These are phyloP conservation scores for Podospora bellae-mahoneyi DNA, from an alignment of 495 filamentous ascomycete species.

Conservation along the genomic window DNA sequence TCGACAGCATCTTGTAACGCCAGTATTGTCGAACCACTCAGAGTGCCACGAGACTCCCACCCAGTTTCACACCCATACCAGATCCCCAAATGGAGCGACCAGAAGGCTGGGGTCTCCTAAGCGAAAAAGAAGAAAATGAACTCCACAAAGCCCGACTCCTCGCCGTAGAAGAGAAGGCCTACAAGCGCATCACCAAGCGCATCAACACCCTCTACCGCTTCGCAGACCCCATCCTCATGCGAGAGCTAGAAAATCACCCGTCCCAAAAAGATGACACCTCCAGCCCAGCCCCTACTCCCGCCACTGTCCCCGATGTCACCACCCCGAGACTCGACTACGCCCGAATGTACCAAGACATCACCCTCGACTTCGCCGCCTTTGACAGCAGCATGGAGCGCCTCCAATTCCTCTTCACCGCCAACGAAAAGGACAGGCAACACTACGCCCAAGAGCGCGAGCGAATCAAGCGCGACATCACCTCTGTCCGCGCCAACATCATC, in stretches of 20 bases:
- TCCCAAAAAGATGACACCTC: conserved; percentile 24
- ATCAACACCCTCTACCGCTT: conserved; percentile 60
- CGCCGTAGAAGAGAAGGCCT: conserved; percentile 87
- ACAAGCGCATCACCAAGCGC: conserved; percentile 82
- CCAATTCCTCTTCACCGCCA: conserved; percentile 80
- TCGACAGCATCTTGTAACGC: background rate
- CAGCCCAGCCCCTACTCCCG: conserved; percentile 25
- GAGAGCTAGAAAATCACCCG: conserved; percentile 52
- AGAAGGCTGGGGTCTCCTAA: conserved; percentile 40
- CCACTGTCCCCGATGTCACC: conserved; percentile 25
- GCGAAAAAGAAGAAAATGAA: conserved; percentile 63
- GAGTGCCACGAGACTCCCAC: background rate
- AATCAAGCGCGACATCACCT: conserved; percentile 70
- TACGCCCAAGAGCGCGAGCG: conserved; percentile 77
- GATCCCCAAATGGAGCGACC: conserved; percentile 23
- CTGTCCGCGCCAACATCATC: conserved; percentile 71
- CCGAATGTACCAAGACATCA: conserved; percentile 73
- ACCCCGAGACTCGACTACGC: conserved; percentile 38
- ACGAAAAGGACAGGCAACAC: conserved; percentile 77
- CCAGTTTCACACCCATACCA: background rate
- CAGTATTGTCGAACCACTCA: background rate
- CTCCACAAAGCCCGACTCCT: conserved; percentile 89
- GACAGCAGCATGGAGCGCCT: conserved; percentile 83
- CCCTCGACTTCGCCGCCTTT: conserved; percentile 87
- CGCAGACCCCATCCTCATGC: conserved; percentile 66